Evolutionary conservation across 2,329 filamentous ascomycete species (phyloP), one percentile per base, ranked within the genome.

Genomic region (Stemphylium vesicarium): DNA sequence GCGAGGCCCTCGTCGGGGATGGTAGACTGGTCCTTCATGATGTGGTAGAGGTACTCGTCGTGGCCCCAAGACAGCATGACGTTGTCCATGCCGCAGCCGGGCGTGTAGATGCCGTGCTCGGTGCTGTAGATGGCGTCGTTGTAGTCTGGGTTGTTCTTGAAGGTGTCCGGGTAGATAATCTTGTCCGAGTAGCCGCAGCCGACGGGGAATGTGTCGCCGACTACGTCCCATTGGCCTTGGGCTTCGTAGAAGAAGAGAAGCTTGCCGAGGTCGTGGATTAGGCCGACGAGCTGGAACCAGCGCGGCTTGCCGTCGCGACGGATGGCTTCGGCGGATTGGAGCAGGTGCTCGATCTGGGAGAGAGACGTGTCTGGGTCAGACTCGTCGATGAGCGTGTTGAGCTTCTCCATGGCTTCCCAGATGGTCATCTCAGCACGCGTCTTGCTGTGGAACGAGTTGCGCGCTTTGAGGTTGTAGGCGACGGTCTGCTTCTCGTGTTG

Each of bases 321-420:
- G 72, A 96, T 95, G 12, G 92, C 92, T 78, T 96, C 92, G 48
- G 92, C 92, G 15, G 89, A 88, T 75, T 96, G 92, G 13, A 96
- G 85, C 26, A 96, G 83, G 77, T 96, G 92, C 78, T 96, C 89
- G 72, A 96, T 96, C 80, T 96, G 92, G 24, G 87, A 89, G 59
- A 96, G 87, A 42, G 85, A 86, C 40, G 92, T 96, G 79, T 96
- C 92, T 1, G 92, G 92, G 79, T 96, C 92, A 16, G 88, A 92
- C 77, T 96, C 90, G 78, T 96, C 92, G 75, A 96, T 90, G 47
- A 96, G 84, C 0, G 89, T 92, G 83, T 96, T 91, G 70, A 96
- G 88, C 78, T 92, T 93, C 84, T 96, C 91, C 79, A 96, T 95
- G 16, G 92, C 92, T 75, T 96, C 82, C 92, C 92, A 96, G 74